Evolutionary conservation across 306 rosid species (phyloP).

Genomic region (Corylus americana): DNA sequence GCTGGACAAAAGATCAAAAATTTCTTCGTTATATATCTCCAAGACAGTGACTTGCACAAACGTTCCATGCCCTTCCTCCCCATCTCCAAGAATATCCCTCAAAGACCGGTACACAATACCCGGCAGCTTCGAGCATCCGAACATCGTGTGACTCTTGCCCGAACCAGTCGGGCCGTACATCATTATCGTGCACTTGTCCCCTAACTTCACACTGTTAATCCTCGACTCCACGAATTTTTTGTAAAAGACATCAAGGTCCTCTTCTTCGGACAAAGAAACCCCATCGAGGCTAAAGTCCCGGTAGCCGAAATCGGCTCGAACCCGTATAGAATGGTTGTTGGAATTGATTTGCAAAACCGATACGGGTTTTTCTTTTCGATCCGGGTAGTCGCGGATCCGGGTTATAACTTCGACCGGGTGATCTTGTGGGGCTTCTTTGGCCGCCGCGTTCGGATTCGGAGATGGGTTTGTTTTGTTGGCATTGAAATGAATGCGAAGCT

Average conservation of each 20-base stretch:
- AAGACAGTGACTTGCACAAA: constrained; percentile 93
- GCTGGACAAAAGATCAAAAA: constrained; percentile 75
- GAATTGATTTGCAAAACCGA: constrained; percentile 64
- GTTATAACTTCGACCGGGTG: constrained; percentile 93
- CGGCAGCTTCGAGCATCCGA: constrained; percentile 80
- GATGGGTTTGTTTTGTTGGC: constrained; percentile 50
- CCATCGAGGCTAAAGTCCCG: constrained; percentile 95
- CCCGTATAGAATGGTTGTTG: constrained; percentile 54
- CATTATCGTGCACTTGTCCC: constrained; percentile 94
- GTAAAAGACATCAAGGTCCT: constrained; percentile 68
- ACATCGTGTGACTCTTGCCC: constrained; percentile 97
- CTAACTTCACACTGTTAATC: constrained; percentile 69
- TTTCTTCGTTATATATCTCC: constrained; percentile 97
- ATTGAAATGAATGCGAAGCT: constrained; percentile 71
- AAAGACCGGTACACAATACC: constrained; percentile 89
- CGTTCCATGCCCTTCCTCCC: constrained; percentile 46
- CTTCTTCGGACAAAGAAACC: constrained; percentile 81
- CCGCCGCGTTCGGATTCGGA: constrained; percentile 55
- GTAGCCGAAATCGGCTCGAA: constrained; percentile 90
- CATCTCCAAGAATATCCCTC: constrained; percentile 83
- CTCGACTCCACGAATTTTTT: constrained; percentile 76
- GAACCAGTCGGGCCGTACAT: constrained; percentile 99
- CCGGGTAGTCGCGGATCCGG: constrained; percentile 87
- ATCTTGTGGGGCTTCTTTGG: constrained; percentile 57
- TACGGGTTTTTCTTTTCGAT: constrained; percentile 69